Conservation (phyloP, 371 early-diverging fungal genomes). For the Rhizomucor pusillus region DNA sequence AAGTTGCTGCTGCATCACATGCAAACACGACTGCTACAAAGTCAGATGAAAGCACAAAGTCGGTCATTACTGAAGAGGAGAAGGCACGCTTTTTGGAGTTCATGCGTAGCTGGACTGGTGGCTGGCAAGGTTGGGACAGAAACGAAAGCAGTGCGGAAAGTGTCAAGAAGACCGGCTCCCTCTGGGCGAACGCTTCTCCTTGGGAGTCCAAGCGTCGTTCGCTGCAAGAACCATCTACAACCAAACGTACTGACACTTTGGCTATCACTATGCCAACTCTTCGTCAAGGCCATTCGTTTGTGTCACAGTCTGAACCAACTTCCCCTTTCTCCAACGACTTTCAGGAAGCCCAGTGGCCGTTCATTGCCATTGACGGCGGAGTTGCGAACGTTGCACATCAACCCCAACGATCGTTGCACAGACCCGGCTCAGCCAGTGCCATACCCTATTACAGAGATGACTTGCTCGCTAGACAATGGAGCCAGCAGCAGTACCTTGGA, state of each 20-base stretch:
- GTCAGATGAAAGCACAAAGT: conserved; percentile 10
- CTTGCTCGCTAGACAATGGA: neutral
- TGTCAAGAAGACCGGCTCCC: conserved; percentile 18
- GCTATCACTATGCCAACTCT: neutral
- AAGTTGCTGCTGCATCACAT: neutral
- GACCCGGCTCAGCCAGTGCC: neutral
- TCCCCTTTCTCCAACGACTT: neutral
- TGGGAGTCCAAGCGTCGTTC: conserved; percentile 3
- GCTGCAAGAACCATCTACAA: neutral
- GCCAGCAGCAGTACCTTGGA: neutral
- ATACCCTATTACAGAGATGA: conserved; percentile 2
- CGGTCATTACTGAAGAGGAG: conserved; percentile 38
- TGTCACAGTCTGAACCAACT: neutral
- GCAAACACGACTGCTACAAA: neutral
- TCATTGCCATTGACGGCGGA: too few relatives aligned
- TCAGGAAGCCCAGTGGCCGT: too few relatives aligned
- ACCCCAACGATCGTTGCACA: neutral
- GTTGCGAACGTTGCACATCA: neutral
- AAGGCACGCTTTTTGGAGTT: conserved; percentile 42
- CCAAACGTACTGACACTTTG: neutral
- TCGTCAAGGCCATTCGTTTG: neutral
- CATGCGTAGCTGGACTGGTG: conserved; percentile 46
- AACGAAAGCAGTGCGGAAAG: conserved; percentile 1
- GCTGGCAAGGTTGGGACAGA: conserved; percentile 32
- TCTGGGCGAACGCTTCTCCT: conserved; percentile 21